These are phyloP conservation scores for Lasiosphaeris hirsuta DNA, from an alignment of 495 filamentous ascomycete genomes.

Conservation along the genomic window DNA sequence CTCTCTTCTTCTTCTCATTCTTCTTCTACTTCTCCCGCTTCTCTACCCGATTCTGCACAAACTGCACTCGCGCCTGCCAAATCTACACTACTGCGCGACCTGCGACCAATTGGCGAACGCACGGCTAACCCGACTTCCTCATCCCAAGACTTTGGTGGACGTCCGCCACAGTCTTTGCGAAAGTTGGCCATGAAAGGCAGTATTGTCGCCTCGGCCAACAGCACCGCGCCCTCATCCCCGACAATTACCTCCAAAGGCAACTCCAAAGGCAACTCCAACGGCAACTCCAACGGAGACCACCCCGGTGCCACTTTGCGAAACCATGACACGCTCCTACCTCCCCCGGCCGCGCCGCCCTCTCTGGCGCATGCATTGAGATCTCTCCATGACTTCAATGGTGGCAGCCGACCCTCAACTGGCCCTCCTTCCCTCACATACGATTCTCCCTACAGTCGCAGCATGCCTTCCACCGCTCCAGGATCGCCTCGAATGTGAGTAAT, in stretches of 20 bases:
- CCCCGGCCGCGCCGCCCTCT: constrained; percentile 24
- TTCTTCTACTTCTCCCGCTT: constrained; percentile 1
- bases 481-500: constrained; percentile 52
- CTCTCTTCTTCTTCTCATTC: constrained; percentile 9
- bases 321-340: constrained; percentile 23
- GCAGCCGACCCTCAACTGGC: constrained; percentile 19
- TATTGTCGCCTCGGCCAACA: constrained; percentile 26
- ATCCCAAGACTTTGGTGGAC: constrained; percentile 28
- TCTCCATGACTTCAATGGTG: constrained; percentile 28
- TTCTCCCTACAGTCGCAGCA: constrained; percentile 47
- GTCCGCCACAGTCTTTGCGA: constrained; percentile 37
- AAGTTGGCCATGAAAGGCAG: constrained; percentile 51
- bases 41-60: not conserved
- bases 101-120: constrained; percentile 7
- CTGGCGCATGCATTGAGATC: constrained; percentile 37
- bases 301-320: not conserved
- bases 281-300: not conserved
- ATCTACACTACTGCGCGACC: not conserved
- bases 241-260: constrained; percentile 21
- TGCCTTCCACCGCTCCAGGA: constrained; percentile 50
- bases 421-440: constrained; percentile 32
- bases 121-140: constrained; percentile 24
- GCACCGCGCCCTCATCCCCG: constrained; percentile 32
- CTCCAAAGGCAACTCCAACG: constrained; percentile 16
- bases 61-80: not conserved